phyloP scores from a whole-genome alignment of 768 basidiomycete genomes.

The Epithele typhae region DNA sequence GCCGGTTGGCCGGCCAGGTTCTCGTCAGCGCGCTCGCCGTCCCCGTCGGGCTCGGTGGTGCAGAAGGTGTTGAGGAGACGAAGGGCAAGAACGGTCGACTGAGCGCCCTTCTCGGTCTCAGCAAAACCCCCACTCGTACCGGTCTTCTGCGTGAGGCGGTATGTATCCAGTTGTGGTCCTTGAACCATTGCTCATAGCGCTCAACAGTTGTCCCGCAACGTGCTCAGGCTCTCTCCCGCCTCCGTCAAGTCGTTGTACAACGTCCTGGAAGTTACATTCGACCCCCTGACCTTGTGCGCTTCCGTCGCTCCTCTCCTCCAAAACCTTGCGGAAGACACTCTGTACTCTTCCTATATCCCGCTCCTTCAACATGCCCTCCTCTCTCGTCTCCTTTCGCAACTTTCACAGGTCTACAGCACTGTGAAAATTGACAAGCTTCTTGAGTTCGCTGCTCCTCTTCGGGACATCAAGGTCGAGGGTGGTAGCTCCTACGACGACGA shows the following conservation, averaged over 20 bases:
- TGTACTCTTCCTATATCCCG: conserved; percentile 80
- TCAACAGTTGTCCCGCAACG: conserved; percentile 70
- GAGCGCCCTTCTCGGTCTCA: conserved; percentile 79
- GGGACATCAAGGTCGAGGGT: conserved; percentile 45
- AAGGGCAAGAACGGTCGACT: conserved; percentile 74
- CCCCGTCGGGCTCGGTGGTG: conserved; percentile 64
- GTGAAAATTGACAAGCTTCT: conserved; percentile 78
- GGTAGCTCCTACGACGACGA: conserved; percentile 59
- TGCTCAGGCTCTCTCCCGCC: conserved; percentile 73
- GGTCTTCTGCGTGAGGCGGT: conserved; percentile 86
- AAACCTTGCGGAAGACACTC: conserved; percentile 45
- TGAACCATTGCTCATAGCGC: conserved; percentile 26
- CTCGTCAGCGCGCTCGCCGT: conserved; percentile 91
- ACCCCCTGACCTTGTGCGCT: conserved; percentile 81
- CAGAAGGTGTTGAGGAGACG: conserved; percentile 43
- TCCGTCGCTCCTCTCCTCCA: conserved; percentile 76
- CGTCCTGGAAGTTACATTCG: conserved; percentile 89
- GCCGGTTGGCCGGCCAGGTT: conserved; percentile 84
- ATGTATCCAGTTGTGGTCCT: too few species aligned
- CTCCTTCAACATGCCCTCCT: conserved; percentile 89
- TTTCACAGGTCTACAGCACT: conserved; percentile 88
- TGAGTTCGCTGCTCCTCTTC: conserved; percentile 72
- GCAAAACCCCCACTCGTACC: conserved; percentile 81
- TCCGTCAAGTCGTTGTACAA: conserved; percentile 77
- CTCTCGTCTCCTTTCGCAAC: conserved; percentile 84